Conservation (phyloP, 2,329 filamentous ascomycete genomes). For the Epichloe elymi region DNA sequence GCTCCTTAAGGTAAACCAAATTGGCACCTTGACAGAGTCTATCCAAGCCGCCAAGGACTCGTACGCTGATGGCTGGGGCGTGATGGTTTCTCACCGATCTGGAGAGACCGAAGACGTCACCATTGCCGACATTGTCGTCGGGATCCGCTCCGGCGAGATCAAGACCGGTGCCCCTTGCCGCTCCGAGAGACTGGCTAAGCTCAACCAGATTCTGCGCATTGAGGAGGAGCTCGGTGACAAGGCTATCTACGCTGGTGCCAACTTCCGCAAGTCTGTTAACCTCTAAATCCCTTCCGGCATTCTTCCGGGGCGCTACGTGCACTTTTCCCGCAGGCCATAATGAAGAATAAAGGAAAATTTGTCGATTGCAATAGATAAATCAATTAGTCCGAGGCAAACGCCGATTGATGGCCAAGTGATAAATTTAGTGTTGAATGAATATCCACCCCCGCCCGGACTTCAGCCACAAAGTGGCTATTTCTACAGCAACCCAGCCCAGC, state of each 20-base stretch:
- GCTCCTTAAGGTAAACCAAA: constrained; percentile 99
- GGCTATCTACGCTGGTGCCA: constrained; percentile 80
- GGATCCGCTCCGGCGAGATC: constrained; percentile 94
- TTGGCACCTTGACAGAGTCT: constrained; percentile 95
- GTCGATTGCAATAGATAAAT: neutral
- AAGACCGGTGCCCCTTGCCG: constrained; percentile 95
- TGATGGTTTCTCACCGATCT: constrained; percentile 99
- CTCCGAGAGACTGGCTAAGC: constrained; percentile 97
- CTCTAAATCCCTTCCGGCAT: constrained; percentile 44
- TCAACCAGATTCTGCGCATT: constrained; percentile 99
- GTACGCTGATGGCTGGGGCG: constrained; percentile 88
- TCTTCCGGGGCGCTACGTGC: neutral
- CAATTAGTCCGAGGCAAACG: neutral
- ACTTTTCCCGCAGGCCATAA: neutral
- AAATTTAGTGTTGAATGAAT: neutral
- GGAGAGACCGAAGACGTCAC: constrained; percentile 99
- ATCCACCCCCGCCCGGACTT: neutral
- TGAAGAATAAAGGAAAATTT: constrained; percentile 1
- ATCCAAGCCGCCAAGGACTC: constrained; percentile 99
- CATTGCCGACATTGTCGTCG: constrained; percentile 95
- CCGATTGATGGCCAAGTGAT: neutral
- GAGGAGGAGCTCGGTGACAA: constrained; percentile 95
- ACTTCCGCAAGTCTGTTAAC: constrained; percentile 86
- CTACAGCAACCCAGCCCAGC: constrained; percentile 6
- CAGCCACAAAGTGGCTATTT: constrained; percentile 5